Base-by-base conservation (phyloP, 805 yeast species). In the Myxozyma monticola region DNA sequence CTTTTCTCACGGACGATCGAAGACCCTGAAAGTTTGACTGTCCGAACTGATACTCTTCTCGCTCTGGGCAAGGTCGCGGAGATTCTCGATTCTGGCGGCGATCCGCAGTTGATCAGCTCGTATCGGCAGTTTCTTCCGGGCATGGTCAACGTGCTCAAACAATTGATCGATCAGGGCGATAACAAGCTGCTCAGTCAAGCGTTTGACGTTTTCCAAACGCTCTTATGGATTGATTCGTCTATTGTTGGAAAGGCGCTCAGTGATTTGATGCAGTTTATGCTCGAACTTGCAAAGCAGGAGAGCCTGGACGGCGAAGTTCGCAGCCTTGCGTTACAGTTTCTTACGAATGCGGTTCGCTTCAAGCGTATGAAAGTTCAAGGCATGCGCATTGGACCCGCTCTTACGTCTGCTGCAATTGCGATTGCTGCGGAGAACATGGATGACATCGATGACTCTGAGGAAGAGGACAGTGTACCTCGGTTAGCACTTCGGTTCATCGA, bases 391-490 rank as follows among this genome's bases (percentile, higher is more conserved):
- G 99, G 97, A 52, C 90, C 88, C 38, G 79, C 77, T 48, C 77
- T 93, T 61, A 81, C 93, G 37, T 68, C 79, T 56, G 77, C 85
- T 55, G 91, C 93, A 49, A 73, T 88, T 51, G 76, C 79, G 60
- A 81, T 91, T 57, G 84, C 93, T 21, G 77, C 89, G 56, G 96
- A 88, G 70, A 81, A 78, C 62, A 68, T 71, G 45, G 95, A 85
- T 62, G 83, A 79, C 53, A 91, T 85, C 63, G 90, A 85, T 57
- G 96, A 87, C 65, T 95, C 89, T 62, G 91, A 87, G 60, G 96
- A 89, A 69, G 98, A 91, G 70, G 85, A 81, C 63, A 78, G 83
- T 48, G 95, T 96, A 49, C 70, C 82, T 37, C 69, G 84, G 43
- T 76, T 88, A 59, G 96, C 95, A 14, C 76, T 89, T 62, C 80